These are phyloP conservation scores for Lasiosphaeria miniovina DNA, from an alignment of 495 filamentous ascomycete genomes.

Conservation along the genomic window DNA sequence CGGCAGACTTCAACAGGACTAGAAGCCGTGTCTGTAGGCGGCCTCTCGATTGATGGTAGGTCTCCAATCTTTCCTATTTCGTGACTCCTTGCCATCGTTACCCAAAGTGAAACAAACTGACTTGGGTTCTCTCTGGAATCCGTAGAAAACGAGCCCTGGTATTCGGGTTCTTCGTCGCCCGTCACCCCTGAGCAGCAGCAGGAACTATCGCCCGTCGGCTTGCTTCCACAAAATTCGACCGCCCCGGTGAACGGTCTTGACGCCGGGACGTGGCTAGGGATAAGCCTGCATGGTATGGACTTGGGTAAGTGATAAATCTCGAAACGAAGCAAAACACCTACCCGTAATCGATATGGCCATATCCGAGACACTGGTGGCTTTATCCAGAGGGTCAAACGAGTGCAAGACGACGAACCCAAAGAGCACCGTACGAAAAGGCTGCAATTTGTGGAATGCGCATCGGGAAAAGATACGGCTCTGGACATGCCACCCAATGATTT, in stretches of 20 bases:
- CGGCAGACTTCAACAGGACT: background rate
- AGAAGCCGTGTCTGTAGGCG: background rate
- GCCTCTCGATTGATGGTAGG: slow-evolving; percentile 4
- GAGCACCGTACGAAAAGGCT: no score
- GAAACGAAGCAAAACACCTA: no score
- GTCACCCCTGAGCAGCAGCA: background rate
- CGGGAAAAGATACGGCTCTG: no score
- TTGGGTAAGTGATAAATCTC: slow-evolving; percentile 16
- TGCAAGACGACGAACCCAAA: no score
- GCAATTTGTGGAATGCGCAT: no score
- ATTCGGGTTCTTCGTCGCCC: background rate
- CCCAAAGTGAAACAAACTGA: background rate
- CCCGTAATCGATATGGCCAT: background rate
- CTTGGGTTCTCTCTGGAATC: background rate
- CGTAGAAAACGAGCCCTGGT: background rate
- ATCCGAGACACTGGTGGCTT: background rate
- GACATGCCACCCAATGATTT: no score
- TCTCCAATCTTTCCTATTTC: background rate
- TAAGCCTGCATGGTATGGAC: slow-evolving; percentile 11
- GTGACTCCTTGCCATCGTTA: background rate
- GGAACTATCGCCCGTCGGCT: background rate
- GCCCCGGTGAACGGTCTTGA: background rate
- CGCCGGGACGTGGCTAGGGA: slow-evolving; percentile 7
- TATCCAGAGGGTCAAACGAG: no score
- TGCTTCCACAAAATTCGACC: slow-evolving; percentile 1